Conservation (phyloP, 257 asterid genomes). For the Scutellaria minor region DNA sequence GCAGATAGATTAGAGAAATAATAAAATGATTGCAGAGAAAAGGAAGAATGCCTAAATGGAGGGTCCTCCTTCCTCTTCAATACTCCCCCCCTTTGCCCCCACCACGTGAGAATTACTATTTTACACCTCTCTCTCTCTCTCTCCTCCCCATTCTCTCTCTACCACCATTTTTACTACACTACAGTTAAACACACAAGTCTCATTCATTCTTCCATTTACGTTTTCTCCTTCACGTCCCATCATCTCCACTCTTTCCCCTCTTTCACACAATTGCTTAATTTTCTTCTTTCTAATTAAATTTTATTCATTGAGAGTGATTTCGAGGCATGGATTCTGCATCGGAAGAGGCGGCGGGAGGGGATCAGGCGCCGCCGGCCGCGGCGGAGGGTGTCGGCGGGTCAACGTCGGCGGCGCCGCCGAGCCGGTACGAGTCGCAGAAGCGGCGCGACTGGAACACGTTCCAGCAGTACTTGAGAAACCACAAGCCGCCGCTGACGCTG, state of each 20-base stretch:
- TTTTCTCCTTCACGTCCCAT: constrained; percentile 43
- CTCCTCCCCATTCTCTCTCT: not conserved
- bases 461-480: constrained; percentile 47
- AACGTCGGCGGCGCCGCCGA: constrained; percentile 37
- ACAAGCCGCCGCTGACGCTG: constrained; percentile 56
- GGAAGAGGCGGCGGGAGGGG: not conserved
- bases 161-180: not conserved
- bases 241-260: constrained; percentile 23
- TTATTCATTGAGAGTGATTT: too few species aligned
- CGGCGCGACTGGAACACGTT: constrained; percentile 58
- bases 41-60: not conserved
- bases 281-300: too few species aligned
- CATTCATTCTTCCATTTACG: constrained; percentile 31
- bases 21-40: not conserved
- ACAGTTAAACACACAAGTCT: constrained; percentile 32
- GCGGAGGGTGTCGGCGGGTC: constrained; percentile 21
- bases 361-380: not conserved
- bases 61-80: constrained; percentile 35
- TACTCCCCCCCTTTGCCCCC: constrained; percentile 31
- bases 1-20: too few species aligned
- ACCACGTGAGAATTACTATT: constrained; percentile 37
- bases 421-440: constrained; percentile 58
- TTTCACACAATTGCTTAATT: not conserved
- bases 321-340: constrained; percentile 37
- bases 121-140: not conserved